Conservation (phyloP, 2,329 filamentous ascomycete species). For the Gaeumannomyces tritici region DNA sequence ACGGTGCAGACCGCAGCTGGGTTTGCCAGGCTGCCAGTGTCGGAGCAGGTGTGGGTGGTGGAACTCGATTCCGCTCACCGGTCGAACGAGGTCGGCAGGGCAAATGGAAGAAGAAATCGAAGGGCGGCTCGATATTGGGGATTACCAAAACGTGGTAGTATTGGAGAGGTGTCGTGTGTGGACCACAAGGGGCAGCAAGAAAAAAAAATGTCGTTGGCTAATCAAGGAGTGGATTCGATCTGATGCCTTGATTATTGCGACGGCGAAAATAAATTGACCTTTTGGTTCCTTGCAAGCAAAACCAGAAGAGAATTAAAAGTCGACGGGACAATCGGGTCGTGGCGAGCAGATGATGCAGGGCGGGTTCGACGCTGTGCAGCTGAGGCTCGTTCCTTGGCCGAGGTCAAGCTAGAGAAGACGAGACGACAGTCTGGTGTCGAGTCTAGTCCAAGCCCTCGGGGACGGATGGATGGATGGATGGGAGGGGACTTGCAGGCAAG, state of each 20-base stretch:
- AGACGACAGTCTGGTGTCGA: neutral
- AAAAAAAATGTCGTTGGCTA: neutral
- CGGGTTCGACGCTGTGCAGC: neutral
- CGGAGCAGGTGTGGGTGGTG: neutral
- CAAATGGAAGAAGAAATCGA: neutral
- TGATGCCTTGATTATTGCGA: neutral
- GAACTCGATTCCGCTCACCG: neutral
- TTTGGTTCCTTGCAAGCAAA: neutral
- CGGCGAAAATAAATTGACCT: neutral
- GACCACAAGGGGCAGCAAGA: neutral
- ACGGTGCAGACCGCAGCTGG: neutral
- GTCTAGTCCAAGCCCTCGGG: neutral
- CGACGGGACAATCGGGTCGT: neutral
- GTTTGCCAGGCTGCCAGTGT: constrained; percentile 1
- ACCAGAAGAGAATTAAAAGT: neutral
- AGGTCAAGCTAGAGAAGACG: neutral
- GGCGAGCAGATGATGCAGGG: neutral
- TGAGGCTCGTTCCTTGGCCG: neutral
- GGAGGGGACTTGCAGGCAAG: neutral
- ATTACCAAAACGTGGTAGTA: neutral
- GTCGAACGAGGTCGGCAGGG: neutral
- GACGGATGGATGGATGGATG: neutral
- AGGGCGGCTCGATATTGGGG: neutral
- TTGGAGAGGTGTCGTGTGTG: neutral
- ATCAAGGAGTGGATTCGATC: neutral